Percentiles rank a stretch among this genome's conserved stretches.
These are phyloP conservation scores for Candida odintsovae DNA, from an alignment of 805 yeast species.

Conservation along the genomic window DNA sequence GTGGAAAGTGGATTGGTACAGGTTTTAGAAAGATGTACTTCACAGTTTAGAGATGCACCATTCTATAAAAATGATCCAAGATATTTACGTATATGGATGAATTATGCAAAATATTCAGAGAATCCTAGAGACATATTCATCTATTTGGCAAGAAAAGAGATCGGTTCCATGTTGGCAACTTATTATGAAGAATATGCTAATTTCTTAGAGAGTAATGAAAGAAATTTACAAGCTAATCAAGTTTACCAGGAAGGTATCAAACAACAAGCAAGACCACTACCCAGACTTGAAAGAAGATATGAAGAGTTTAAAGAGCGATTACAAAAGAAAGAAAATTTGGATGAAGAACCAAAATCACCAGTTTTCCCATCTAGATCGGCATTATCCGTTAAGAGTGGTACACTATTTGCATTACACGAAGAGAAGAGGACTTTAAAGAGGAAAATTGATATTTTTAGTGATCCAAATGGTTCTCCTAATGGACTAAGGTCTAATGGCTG, in stretches of 20 bases:
- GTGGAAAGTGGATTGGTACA: slow-evolving; percentile 60
- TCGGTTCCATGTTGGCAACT: slow-evolving; percentile 61
- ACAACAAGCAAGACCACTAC: slow-evolving; percentile 59
- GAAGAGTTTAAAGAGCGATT: slow-evolving; percentile 39
- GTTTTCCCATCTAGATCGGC: slow-evolving; percentile 29
- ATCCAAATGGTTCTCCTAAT: slow-evolving; percentile 11
- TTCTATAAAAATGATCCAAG: slow-evolving; percentile 81
- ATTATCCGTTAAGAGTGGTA: slow-evolving; percentile 34
- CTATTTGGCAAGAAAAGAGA: slow-evolving; percentile 63
- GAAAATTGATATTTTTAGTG: slow-evolving; percentile 18
- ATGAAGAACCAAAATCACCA: slow-evolving; percentile 30
- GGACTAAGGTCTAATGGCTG: slow-evolving; percentile 28
- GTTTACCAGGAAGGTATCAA: slow-evolving; percentile 56
- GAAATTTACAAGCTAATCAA: slow-evolving; percentile 48
- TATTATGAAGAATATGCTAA: slow-evolving; percentile 79
- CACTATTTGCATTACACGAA: slow-evolving; percentile 11
- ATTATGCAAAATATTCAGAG: slow-evolving; percentile 62
- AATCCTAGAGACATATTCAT: slow-evolving; percentile 66
- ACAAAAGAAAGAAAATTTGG: slow-evolving; percentile 19
- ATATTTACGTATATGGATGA: slow-evolving; percentile 75
- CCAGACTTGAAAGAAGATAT: slow-evolving; percentile 37
- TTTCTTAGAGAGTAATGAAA: slow-evolving; percentile 46
- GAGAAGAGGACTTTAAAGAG: slow-evolving; percentile 10
- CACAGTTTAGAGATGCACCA: slow-evolving; percentile 53
- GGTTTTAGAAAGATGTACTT: slow-evolving; percentile 67